Percentiles rank a stretch among this genome's conserved stretches.
These are phyloP conservation scores for Chaetomium cochliodes DNA, from an alignment of 495 filamentous ascomycete genomes.

Conservation along the genomic window DNA sequence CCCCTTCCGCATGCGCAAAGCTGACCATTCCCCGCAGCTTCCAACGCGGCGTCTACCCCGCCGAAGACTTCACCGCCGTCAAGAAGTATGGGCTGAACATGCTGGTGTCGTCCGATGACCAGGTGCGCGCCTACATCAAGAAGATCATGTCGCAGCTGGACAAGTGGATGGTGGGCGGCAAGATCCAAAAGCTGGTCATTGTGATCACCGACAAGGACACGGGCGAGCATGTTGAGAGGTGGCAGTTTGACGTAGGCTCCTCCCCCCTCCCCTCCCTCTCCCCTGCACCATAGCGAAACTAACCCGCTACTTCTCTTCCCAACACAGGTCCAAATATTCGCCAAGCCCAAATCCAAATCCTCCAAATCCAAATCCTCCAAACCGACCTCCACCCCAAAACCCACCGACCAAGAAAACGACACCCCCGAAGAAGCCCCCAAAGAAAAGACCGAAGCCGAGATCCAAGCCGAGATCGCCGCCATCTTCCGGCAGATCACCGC, in stretches of 20 bases:
- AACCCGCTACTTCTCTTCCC: not conserved
- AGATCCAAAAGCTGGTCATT: conserved; percentile 93
- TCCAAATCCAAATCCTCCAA: conserved; percentile 58
- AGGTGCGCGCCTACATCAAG: conserved; percentile 98
- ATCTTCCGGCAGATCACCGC: conserved; percentile 98
- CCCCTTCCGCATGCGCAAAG: not conserved
- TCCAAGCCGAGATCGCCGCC: conserved; percentile 90
- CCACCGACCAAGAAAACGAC: conserved; percentile 48
- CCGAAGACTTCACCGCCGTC: conserved; percentile 94
- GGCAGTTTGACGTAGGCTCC: conserved; percentile 90
- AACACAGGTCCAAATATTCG: conserved; percentile 62
- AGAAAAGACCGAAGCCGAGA: conserved; percentile 86
- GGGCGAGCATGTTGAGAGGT: conserved; percentile 90
- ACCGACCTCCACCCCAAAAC: conserved; percentile 46
- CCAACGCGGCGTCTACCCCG: conserved; percentile 95
- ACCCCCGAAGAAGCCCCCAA: conserved; percentile 31
- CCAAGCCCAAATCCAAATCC: conserved; percentile 41
- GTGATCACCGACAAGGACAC: conserved; percentile 96
- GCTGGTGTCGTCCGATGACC: conserved; percentile 94
- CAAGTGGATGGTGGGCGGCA: conserved; percentile 93
- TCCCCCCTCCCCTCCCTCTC: not conserved
- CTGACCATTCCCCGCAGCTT: conserved; percentile 53
- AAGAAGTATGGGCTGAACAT: conserved; percentile 99
- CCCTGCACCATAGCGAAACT: not conserved
- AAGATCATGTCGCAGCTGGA: conserved; percentile 96